Evolutionary conservation across 257 asterid species (phyloP).

Genomic region (Scutellaria minor): DNA sequence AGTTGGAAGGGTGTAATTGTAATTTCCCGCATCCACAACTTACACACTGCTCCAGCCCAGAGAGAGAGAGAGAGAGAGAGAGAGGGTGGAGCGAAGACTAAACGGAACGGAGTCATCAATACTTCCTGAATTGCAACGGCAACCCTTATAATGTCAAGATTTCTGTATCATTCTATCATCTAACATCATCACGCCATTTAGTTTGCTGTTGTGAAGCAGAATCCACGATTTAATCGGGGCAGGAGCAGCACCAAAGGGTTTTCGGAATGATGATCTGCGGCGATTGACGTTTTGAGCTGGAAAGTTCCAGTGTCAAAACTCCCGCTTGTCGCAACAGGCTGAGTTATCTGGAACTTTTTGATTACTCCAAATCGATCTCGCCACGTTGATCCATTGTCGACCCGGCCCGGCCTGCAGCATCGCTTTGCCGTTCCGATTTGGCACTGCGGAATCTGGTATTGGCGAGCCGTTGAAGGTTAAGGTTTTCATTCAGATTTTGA

Average conservation of each 20-base stretch:
- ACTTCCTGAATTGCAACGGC: conserved; percentile 29
- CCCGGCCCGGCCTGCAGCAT: neutral
- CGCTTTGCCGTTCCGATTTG: neutral
- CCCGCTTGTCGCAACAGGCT: neutral
- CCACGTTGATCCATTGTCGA: conserved; percentile 1
- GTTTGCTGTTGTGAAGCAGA: conserved; percentile 27
- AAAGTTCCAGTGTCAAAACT: conserved; percentile 23
- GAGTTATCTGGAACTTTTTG: conserved; percentile 15
- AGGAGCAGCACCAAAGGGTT: neutral
- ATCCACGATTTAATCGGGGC: neutral
- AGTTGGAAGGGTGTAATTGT: no score
- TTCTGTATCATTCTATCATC: conserved; percentile 3
- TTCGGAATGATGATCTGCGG: conserved; percentile 15
- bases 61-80: no score
- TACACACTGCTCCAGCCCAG: no score
- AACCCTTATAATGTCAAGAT: conserved; percentile 26
- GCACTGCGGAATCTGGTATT: conserved; percentile 11
- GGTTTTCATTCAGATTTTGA: conserved; percentile 24
- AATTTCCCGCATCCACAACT: no score
- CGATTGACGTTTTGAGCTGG: conserved; percentile 28
- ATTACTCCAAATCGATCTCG: neutral
- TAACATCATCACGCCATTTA: neutral
- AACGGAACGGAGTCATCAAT: neutral
- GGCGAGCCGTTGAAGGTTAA: conserved; percentile 27
- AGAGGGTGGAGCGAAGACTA: neutral